These are phyloP conservation scores for Phytophthora sojae DNA, from an alignment of 352 stramenopile genomes.

Conservation along the genomic window DNA sequence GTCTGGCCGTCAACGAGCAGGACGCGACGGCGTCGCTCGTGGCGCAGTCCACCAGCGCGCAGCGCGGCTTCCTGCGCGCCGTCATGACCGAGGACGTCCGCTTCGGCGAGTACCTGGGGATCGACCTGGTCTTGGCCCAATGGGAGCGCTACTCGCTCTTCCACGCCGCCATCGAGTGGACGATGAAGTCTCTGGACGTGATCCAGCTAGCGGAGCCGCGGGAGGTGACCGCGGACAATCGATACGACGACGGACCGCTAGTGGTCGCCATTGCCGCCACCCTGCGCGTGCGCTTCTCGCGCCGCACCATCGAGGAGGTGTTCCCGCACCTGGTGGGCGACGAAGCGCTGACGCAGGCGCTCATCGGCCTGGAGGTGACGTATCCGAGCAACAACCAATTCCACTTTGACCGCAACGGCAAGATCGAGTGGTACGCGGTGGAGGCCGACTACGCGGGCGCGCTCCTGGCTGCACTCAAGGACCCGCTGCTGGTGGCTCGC, in stretches of 20 bases:
- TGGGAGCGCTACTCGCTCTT: slow-evolving; percentile 59
- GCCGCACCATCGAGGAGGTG: slow-evolving; percentile 47
- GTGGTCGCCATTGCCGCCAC: slow-evolving; percentile 33
- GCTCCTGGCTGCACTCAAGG: slow-evolving; percentile 34
- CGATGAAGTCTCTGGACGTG: slow-evolving; percentile 48
- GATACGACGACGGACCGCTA: slow-evolving; percentile 26
- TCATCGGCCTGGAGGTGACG: slow-evolving; percentile 45
- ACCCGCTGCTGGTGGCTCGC: slow-evolving; percentile 27
- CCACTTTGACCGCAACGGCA: slow-evolving; percentile 46
- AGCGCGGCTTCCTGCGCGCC: slow-evolving; percentile 43
- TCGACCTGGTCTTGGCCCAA: slow-evolving; percentile 46
- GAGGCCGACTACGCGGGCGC: slow-evolving; percentile 45
- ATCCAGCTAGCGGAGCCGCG: slow-evolving; percentile 13
- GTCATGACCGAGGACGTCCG: slow-evolving; percentile 42
- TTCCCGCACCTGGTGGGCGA: slow-evolving; percentile 47
- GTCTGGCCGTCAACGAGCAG: slow-evolving; percentile 36
- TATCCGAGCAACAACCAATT: slow-evolving; percentile 50
- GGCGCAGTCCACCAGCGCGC: slow-evolving; percentile 16
- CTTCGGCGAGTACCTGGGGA: slow-evolving; percentile 48
- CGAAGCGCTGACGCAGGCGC: slow-evolving; percentile 30
- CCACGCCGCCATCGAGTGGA: slow-evolving; percentile 43
- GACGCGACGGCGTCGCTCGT: slow-evolving; percentile 15
- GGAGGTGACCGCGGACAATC: slow-evolving; percentile 25
- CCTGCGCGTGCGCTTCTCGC: slow-evolving; percentile 47
- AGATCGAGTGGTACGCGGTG: slow-evolving; percentile 47